Evolutionary conservation across 2,329 filamentous ascomycete species (phyloP), one percentile per base, ranked within the genome.

Genomic region (Huntiella savannae): DNA sequence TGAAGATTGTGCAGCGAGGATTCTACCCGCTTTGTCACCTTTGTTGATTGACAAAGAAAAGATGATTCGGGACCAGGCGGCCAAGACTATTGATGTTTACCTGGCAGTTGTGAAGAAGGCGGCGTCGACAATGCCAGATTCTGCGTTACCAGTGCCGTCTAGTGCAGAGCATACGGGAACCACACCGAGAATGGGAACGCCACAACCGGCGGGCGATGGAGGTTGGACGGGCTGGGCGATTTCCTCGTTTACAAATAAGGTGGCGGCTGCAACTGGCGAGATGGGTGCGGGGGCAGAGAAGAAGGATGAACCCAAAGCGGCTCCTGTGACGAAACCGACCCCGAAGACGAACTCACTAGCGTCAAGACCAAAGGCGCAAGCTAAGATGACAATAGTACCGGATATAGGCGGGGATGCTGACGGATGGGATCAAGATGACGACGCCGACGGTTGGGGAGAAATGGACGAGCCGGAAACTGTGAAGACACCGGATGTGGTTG

Each of bases 141-240:
- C 75, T 0, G 77, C 70, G 0, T 63, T 93, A 2, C 82, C 85
- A 34, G 22, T 28, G 6, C 73, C 83, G 1, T 69, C 78, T 13
- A 66, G 66, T 17, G 62, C 71, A 11, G 63, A 71, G 3, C 60
- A 69, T 10, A 62, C 67, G 17, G 64, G 65, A 4, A 65, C 62
- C 15, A 70, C 73, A 1, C 79, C 83, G 1, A 75, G 84, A 33
- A 91, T 93, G 69, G 78, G 79, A 51, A 91, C 82, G 1, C 79
- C 85, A 1, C 81, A 85, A 50, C 65, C 71, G 2, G 4, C 47
- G 2, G 37, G 38, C 5, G 38, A 32, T 11, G 43, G 43, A 6
- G 56, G 60, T 13, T 96, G 91, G 91, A 77, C 91, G 1, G 91
- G 91, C 10, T 98, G 91, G 91, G 91, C 91, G 1, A 95, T 98